Conservation (phyloP, 2,329 filamentous ascomycete species). For the Phialophora verrucosa region DNA sequence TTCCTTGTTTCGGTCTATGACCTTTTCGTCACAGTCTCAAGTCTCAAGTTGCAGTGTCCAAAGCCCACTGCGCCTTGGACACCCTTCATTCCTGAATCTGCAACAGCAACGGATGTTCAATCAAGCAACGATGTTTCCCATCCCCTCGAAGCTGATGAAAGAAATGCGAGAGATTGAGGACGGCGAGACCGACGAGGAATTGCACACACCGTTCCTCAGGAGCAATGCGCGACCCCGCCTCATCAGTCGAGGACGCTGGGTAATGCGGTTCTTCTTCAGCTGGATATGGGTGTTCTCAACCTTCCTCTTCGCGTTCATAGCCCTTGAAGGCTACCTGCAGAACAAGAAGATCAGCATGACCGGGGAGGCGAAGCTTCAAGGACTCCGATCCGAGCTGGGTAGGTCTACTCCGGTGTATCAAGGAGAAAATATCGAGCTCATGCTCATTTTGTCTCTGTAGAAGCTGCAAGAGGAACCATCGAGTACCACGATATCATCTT, state of each 20-base stretch:
- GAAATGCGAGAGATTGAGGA: slow-evolving; percentile 6
- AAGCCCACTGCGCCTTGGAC: too few species aligned
- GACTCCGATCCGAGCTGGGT: background rate
- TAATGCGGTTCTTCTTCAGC: background rate
- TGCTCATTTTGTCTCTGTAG: background rate
- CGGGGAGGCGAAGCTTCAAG: background rate
- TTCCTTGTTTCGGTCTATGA: too few species aligned
- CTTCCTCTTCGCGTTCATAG: slow-evolving; percentile 1
- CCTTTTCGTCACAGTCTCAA: too few species aligned
- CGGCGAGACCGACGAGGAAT: background rate
- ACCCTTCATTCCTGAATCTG: too few species aligned
- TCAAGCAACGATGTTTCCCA: background rate
- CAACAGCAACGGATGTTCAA: background rate
- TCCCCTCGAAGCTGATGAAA: background rate
- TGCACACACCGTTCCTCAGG: background rate
- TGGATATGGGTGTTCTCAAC: slow-evolving; percentile 1
- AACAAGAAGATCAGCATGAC: background rate
- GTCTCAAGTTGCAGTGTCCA: too few species aligned
- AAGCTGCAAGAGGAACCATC: slow-evolving; percentile 1
- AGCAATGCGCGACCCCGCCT: background rate
- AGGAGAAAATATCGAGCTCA: too few species aligned
- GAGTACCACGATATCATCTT: slow-evolving; percentile 1
- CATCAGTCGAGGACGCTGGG: background rate
- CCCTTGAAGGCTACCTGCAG: background rate
- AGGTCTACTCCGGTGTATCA: background rate